Base-by-base conservation (phyloP, 2,329 filamentous ascomycete genomes). In the Arthrocladium fulminans region DNA sequence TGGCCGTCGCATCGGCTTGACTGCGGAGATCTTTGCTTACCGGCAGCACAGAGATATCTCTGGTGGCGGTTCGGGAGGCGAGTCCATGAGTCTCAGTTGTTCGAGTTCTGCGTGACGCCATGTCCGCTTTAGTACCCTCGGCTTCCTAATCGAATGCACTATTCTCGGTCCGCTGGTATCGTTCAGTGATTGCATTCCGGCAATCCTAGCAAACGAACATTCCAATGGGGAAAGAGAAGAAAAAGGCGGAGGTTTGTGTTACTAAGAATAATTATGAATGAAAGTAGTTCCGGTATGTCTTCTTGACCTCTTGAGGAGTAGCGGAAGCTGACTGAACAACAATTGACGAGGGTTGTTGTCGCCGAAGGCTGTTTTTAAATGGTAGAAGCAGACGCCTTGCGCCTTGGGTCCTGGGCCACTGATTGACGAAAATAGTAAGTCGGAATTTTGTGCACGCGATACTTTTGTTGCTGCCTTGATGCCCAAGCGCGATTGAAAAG, bases 41-140 rank as follows among this genome's bases (percentile, higher is more conserved):
- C 34, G 34, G 20, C 5, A 17, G 34, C 34, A 39, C 25, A 32
- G 19, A 20, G 17, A n/a, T 19, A n/a, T 29, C 44, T 7, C 15
- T 37, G 34, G 22, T 17, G 23, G 23, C 17, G 17, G 32, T 29
- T 47, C 34, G 44, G 34, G 23, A 38, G 10, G 19, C 4, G 13
- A 27, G n/a, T 12, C 37, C 45, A 24, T 15, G 17, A 23, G 37
- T 48, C 37, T 42, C 45, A 27, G 45, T n/a, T 41, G 38, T 42
- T 34, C 23, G 45, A 48, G 22, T 42, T 42, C 25, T 48, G 45
- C 42, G 38, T 38, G 45, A 48, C 37, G 32, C 20, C 44, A 47
- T 47, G 34, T 27, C 27, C 39, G 34, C 23, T 38, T 17, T 38
- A 27, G 12, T 17, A 39, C 32, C 32, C 19, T 25, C 32, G 20